A percentile compares a stretch with the other conserved stretches of the same genome.
Conservation (phyloP, 2,329 filamentous ascomycete genomes). For the Cercospora sojina region DNA sequence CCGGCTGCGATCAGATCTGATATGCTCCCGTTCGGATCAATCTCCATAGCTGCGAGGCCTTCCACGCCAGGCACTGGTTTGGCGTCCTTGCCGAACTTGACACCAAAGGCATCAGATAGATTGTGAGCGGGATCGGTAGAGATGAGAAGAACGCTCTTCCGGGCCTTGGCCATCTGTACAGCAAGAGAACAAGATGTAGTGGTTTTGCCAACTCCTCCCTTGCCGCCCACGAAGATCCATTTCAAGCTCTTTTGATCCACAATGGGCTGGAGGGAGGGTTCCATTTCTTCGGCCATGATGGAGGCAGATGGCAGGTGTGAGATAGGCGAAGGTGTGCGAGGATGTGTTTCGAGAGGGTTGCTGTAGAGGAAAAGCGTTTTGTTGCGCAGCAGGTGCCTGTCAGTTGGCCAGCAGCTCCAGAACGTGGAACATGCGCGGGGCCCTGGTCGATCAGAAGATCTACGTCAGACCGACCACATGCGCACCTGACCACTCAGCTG, state of each 20-base stretch:
- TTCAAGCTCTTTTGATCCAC: constrained; percentile 92
- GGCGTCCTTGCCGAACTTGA: constrained; percentile 99
- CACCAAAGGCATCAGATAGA: constrained; percentile 92
- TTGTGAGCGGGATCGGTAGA: constrained; percentile 98
- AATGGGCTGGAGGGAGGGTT: constrained; percentile 90
- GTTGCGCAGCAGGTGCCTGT: constrained; percentile 2
- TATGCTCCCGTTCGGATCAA: constrained; percentile 96
- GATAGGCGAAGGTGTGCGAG: not conserved
- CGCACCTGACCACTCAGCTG: not conserved
- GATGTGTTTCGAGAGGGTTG: not conserved
- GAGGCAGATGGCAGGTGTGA: not conserved
- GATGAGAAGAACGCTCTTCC: constrained; percentile 94
- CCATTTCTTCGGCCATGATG: constrained; percentile 67
- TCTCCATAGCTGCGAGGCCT: constrained; percentile 97
- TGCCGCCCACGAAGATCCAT: constrained; percentile 99
- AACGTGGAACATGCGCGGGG: not conserved
- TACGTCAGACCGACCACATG: constrained; percentile 6
- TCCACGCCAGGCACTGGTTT: constrained; percentile 86
- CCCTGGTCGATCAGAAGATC: not conserved
- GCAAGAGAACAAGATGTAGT: constrained; percentile 98
- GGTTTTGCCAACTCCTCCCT: constrained; percentile 97
- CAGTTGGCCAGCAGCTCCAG: not conserved
- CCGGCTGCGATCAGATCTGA: constrained; percentile 84
- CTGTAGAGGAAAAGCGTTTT: not conserved
- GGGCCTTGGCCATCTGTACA: constrained; percentile 92